Evolutionary conservation across 2,329 filamentous ascomycete species (phyloP).

Genomic region (Nectriaceae sp.): DNA sequence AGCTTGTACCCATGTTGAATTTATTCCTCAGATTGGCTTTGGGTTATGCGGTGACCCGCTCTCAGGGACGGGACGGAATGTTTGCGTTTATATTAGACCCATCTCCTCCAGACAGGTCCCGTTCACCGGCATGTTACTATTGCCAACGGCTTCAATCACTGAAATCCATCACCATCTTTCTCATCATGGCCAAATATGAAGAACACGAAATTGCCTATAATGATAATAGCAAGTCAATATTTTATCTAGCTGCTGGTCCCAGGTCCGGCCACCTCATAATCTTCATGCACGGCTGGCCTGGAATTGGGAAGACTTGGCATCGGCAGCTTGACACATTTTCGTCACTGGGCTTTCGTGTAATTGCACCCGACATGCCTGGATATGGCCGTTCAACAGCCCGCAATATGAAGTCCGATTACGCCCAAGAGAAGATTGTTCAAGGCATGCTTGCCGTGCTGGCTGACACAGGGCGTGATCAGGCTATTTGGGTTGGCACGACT

Average conservation of each 20-base stretch:
- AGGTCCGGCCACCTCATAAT: slow-evolving; percentile 30
- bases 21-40: no score
- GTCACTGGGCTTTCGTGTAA: slow-evolving; percentile 31
- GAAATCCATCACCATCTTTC: no score
- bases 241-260: slow-evolving; percentile 32
- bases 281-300: slow-evolving; percentile 40
- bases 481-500: slow-evolving; percentile 50
- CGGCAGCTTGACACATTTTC: slow-evolving; percentile 27
- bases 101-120: no score
- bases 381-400: slow-evolving; percentile 32
- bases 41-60: no score
- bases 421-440: slow-evolving; percentile 26
- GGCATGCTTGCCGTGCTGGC: slow-evolving; percentile 32
- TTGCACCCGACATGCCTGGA: slow-evolving; percentile 35
- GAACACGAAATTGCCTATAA: slow-evolving; percentile 14
- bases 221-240: slow-evolving; percentile 27
- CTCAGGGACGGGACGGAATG: no score
- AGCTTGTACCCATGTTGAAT: no score
- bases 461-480: slow-evolving; percentile 33
- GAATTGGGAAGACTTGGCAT: slow-evolving; percentile 33
- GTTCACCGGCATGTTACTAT: no score
- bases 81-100: no score
- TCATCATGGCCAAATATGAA: neutral
- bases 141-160: no score
- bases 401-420: slow-evolving; percentile 24